Evolutionary conservation across 2,329 filamentous ascomycete species (phyloP), one percentile per base, ranked within the genome.

Genomic region (Penicillium sp.): DNA sequence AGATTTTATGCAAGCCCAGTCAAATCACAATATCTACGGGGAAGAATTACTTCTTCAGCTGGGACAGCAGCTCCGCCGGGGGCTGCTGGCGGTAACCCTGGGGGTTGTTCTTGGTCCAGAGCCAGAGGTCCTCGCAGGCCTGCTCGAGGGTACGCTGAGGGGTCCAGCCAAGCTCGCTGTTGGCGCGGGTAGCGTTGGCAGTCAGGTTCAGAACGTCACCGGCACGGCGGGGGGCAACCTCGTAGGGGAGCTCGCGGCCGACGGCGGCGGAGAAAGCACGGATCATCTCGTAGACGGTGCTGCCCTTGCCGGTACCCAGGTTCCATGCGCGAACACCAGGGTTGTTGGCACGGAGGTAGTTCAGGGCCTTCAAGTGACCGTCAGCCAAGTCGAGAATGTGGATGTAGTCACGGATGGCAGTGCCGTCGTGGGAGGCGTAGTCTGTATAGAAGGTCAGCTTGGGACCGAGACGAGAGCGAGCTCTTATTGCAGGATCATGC

Each of bases 241-340:
- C 78, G 72, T 97, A 97, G 25, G 85, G 79, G 17, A 98, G 77
- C 41, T 93, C 81, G 35, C 82, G 84, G 47, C 93, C 93, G 15
- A 96, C 90, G 13, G 87, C 88, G 35, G 79, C 71, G 70, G 83
- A 86, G 74, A 98, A 98, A 38, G 93, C 90, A 55, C 91, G 87
- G 78, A 98, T 83, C 75, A 98, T 98, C 66, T 98, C 90, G 63
- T 90, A 93, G 41, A 98, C 93, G 15, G 93, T 98, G 69, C 86
- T 94, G 55, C 93, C 93, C 56, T 85, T 87, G 47, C 93, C 93
- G 1, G 90, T 95, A 43, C 94, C 94, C 54, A 98, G 68, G 71
- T 98, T 98, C 91, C 91, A 98, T 41, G 89, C 90, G 65, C 87
- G 86, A 53, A 96, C 86, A 41, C 93, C 93, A 13, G 93, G 91